Percentiles rank a stretch among this genome's conserved stretches.
Evolutionary conservation across 768 basidiomycete species (phyloP).

Genomic region (Trametes punicea): DNA sequence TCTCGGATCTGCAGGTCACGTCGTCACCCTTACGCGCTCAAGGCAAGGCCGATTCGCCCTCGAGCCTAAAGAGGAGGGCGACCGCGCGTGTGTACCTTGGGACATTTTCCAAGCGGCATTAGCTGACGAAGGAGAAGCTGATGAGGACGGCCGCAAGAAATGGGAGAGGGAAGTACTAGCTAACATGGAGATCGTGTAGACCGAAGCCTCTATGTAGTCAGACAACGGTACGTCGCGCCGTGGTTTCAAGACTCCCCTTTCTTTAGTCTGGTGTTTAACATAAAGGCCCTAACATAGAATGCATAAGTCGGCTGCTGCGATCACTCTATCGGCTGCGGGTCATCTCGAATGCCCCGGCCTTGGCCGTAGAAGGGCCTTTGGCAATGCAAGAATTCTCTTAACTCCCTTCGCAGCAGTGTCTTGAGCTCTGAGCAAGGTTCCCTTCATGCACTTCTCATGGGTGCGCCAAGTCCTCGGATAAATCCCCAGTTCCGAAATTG

Average conservation of each 20-base stretch:
- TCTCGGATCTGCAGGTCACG: slow-evolving; percentile 86
- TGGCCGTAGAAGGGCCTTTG: too few species aligned
- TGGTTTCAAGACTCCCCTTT: too few species aligned
- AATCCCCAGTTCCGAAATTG: background rate
- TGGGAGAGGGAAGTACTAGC: slow-evolving; percentile 86
- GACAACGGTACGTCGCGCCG: background rate
- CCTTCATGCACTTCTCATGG: too few species aligned
- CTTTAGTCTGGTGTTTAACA: too few species aligned
- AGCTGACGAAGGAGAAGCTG: slow-evolving; percentile 49
- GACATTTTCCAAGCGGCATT: slow-evolving; percentile 64
- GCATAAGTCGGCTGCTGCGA: too few species aligned
- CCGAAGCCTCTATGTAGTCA: background rate
- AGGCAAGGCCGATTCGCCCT: slow-evolving; percentile 81
- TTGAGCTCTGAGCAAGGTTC: too few species aligned
- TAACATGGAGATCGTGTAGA: slow-evolving; percentile 52
- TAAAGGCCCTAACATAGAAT: background rate
- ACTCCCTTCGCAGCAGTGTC: too few species aligned
- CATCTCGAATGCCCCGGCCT: too few species aligned
- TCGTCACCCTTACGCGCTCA: slow-evolving; percentile 86
- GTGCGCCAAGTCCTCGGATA: slow-evolving; percentile 3
- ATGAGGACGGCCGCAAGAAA: slow-evolving; percentile 62
- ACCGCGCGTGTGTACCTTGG: slow-evolving; percentile 69
- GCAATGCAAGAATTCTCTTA: too few species aligned
- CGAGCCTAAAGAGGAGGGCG: slow-evolving; percentile 47
- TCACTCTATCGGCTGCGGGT: too few species aligned